phyloP scores from a whole-genome alignment of 2,329 filamentous ascomycete genomes.

The Ciborinia camelliae region DNA sequence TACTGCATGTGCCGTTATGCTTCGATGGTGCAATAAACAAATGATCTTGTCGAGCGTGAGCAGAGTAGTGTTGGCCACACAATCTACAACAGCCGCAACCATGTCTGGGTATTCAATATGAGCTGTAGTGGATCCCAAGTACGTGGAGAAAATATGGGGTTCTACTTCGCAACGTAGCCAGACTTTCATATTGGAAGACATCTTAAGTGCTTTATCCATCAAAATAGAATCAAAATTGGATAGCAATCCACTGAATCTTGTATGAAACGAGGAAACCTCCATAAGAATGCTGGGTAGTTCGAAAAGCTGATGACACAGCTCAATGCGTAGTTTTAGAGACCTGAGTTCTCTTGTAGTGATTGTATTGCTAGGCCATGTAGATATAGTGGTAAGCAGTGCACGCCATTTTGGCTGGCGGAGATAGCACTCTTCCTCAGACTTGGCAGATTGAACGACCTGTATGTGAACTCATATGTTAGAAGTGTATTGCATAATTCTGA shows the following conservation, averaged over 20 bases:
- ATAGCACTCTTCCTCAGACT: constrained; percentile 13
- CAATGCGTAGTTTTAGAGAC: background rate
- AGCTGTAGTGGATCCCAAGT: too few relatives aligned
- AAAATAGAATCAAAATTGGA: background rate
- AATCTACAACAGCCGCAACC: constrained; percentile 8
- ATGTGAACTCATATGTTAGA: background rate
- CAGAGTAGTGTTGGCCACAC: constrained; percentile 4
- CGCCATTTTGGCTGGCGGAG: constrained; percentile 16
- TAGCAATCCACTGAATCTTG: background rate
- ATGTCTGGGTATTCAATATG: background rate
- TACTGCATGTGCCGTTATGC: background rate
- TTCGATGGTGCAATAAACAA: constrained; percentile 2
- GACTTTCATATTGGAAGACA: background rate
- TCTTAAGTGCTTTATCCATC: background rate
- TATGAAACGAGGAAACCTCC: background rate
- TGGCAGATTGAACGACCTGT: constrained; percentile 13
- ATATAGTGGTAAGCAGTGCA: background rate
- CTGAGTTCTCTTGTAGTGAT: background rate
- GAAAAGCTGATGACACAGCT: background rate
- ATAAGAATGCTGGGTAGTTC: constrained; percentile 2
- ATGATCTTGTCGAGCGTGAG: constrained; percentile 8
- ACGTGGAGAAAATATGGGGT: background rate
- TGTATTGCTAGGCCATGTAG: background rate
- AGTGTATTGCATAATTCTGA: background rate
- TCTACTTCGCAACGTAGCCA: background rate